Evolutionary conservation across 371 early-diverging fungal genomes (phyloP).

Genomic region (Smittium mucronatum): DNA sequence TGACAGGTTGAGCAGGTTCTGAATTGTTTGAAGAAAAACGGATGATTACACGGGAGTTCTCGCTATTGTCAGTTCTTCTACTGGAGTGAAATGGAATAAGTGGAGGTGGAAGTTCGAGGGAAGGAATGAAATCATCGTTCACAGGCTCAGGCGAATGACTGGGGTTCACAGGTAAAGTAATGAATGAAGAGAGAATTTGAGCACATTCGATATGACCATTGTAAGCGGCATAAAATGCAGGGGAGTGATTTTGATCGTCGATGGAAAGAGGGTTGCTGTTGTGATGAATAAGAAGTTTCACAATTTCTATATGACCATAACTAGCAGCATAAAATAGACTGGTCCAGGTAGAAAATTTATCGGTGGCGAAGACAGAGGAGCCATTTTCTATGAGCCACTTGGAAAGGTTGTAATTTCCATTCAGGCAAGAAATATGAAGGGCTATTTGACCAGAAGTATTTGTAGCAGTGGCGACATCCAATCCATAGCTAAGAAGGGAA

Average conservation of each 20-base stretch:
- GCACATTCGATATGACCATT: conserved; percentile 80
- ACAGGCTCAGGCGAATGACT: conserved; percentile 17
- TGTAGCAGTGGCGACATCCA: background rate
- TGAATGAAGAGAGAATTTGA: conserved; percentile 32
- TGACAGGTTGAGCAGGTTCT: conserved; percentile 22
- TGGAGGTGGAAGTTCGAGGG: conserved; percentile 84
- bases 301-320: conserved; percentile 78
- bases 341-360: conserved; percentile 89
- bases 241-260: conserved; percentile 73
- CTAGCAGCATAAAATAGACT: conserved; percentile 88
- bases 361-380: conserved; percentile 59
- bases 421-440: conserved; percentile 80
- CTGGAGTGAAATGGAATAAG: conserved; percentile 92
- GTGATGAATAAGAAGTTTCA: conserved; percentile 61
- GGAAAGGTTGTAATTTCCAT: conserved; percentile 65
- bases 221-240: conserved; percentile 85
- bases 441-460: conserved; percentile 53
- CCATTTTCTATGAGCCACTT: conserved; percentile 58
- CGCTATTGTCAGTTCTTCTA: conserved; percentile 86
- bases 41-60: conserved; percentile 67
- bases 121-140: conserved; percentile 67
- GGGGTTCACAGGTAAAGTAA: background rate
- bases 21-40: conserved; percentile 35
- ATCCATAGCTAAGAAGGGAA: conserved; percentile 55
- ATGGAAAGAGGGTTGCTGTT: conserved; percentile 57